Conservation (phyloP, 2,329 filamentous ascomycete species). For the Cladosporium cucumerinum region DNA sequence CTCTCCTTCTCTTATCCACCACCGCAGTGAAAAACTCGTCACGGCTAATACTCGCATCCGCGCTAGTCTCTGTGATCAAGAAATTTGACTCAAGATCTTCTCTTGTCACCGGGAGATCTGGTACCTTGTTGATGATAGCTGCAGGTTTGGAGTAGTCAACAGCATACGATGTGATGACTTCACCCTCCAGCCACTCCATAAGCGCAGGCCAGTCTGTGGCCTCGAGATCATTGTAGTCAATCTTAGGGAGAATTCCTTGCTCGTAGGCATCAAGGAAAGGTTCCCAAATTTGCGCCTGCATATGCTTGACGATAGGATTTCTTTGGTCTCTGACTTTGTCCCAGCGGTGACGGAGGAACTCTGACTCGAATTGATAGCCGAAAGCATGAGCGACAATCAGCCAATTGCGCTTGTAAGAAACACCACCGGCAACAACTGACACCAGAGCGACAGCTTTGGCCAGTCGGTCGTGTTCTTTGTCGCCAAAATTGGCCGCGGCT, state of each 20-base stretch:
- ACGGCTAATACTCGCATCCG: conserved; percentile 17
- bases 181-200: conserved; percentile 63
- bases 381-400: conserved; percentile 39
- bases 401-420: conserved; percentile 41
- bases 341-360: conserved; percentile 41
- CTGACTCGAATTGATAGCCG: conserved; percentile 36
- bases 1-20: conserved; percentile 22
- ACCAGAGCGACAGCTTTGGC: conserved; percentile 33
- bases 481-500: conserved; percentile 21
- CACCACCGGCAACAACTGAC: conserved; percentile 35
- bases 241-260: conserved; percentile 55
- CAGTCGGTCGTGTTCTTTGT: conserved; percentile 31
- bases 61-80: conserved; percentile 13
- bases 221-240: conserved; percentile 62
- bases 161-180: conserved; percentile 19
- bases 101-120: conserved; percentile 7
- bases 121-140: conserved; percentile 9
- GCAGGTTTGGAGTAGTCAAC: conserved; percentile 13
- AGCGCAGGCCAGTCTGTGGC: conserved; percentile 67
- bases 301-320: conserved; percentile 38
- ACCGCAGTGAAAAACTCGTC: conserved; percentile 24
- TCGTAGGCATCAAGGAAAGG: conserved; percentile 66
- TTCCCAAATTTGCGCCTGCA: conserved; percentile 63
- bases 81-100: conserved; percentile 19
- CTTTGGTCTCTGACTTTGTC: conserved; percentile 25